Base-by-base conservation (phyloP, 352 stramenopile genomes). In the Phytophthora chlamydospora region DNA sequence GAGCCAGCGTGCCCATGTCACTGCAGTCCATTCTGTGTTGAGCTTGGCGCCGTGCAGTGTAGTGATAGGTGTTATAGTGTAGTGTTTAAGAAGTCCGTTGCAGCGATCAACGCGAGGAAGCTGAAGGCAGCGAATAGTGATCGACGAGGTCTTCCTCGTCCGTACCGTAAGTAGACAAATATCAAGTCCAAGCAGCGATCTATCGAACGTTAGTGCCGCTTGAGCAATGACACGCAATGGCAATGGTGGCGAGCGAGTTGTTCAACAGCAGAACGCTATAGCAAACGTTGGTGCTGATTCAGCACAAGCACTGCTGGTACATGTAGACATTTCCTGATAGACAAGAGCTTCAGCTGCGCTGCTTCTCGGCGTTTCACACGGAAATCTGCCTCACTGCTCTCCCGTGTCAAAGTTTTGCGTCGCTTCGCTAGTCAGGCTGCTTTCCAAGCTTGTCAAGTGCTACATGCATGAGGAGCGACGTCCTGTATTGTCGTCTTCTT, bases 21-120 rank as follows among this genome's bases (percentile, higher is more conserved):
- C 67, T 92, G 33, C 70, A 87, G 69, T 89, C 78, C 29, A 89
- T 90, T 69, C 62, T 89, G 52, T 92, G 83, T 62, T 91, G 56
- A 86, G 34, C 16, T 32, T 10, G n/a, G 14, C 10, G 34, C n/a
- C 6, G 21, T 48, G 31, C 21, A 48, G 38, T 46, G 46, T 31
- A n/a, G 39, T 44, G 16, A 52, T 61, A 29, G 27, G 53, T 71
- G 66, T 74, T 19, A 42, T 63, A 66, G 44, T 59, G 41, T 65
- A 59, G 51, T 33, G 44, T 51, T 36, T 2, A 43, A 13, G 19
- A 6, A 9, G 12, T 19, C 7, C n/a, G n/a, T 44, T 7, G 32
- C 17, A 47, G 41, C 6, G 9, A 41, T 40, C 19, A 11, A 11
- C 7, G 27, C 32, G 27, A 9, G 9, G 16, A n/a, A 33, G 31